Evolutionary conservation across 495 filamentous ascomycete species (phyloP).

Genomic region (Wilcoxina mikolae): DNA sequence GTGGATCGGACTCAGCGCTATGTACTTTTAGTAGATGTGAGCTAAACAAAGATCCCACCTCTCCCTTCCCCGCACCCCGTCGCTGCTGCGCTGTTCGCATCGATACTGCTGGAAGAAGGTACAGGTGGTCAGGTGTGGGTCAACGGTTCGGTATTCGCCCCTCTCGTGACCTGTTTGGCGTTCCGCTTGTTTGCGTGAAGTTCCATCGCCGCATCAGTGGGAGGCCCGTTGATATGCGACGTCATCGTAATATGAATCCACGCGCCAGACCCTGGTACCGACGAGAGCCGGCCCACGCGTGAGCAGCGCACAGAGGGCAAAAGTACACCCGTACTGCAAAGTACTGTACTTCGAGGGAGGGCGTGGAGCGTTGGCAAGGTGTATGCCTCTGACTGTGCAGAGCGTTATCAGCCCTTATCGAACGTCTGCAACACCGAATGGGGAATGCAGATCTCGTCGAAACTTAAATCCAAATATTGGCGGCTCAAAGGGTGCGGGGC

Average conservation of each 20-base stretch:
- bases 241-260: neutral
- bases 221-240: neutral
- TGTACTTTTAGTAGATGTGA: neutral
- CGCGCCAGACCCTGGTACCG: neutral
- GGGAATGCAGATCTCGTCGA: no score
- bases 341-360: no score
- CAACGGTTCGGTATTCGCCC: no score
- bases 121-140: no score
- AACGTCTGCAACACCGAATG: no score
- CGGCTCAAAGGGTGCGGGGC: no score
- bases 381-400: no score
- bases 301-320: no score
- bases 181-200: neutral
- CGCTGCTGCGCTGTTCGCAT: neutral
- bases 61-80: neutral
- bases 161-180: neutral
- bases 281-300: neutral
- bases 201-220: neutral
- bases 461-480: no score
- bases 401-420: no score
- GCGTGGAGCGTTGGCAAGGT: no score
- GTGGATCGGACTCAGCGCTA: neutral
- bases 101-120: neutral
- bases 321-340: no score
- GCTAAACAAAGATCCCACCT: neutral